These are phyloP conservation scores for Botrytis hyacinthi DNA, from an alignment of 2,329 filamentous ascomycete genomes.

Conservation along the genomic window DNA sequence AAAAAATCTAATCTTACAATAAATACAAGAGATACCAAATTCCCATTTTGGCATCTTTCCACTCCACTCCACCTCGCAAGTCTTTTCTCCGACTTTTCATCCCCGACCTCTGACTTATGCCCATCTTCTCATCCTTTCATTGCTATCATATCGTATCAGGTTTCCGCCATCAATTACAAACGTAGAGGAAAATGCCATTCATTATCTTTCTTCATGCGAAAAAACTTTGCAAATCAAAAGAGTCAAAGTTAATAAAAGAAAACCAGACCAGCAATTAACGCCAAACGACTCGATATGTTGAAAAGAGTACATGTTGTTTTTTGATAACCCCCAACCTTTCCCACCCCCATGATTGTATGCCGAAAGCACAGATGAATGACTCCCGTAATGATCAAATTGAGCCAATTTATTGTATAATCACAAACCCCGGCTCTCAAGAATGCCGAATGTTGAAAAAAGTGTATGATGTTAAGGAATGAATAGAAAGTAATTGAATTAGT, in stretches of 20 bases:
- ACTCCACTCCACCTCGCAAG: neutral
- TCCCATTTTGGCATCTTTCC: neutral
- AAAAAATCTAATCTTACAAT: constrained; percentile 8
- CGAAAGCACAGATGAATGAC: constrained; percentile 5
- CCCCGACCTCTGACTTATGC: neutral
- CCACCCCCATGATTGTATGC: constrained; percentile 17
- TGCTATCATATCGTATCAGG: constrained; percentile 1
- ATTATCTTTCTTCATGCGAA: neutral
- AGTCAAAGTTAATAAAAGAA: neutral
- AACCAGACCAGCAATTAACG: constrained; percentile 26
- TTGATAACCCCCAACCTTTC: constrained; percentile 22
- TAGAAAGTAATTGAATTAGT: constrained; percentile 62
- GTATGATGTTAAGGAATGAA: constrained; percentile 15
- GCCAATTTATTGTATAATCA: constrained; percentile 10
- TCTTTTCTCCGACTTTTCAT: neutral
- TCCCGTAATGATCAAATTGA: constrained; percentile 5
- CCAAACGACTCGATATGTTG: constrained; percentile 34
- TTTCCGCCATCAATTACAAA: constrained; percentile 1
- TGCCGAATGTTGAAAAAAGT: constrained; percentile 18
- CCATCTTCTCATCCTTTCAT: neutral
- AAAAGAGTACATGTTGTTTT: constrained; percentile 39
- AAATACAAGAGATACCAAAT: constrained; percentile 11
- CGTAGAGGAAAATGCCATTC: neutral
- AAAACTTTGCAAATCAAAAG: neutral
- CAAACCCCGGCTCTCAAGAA: neutral